Base-by-base conservation (phyloP, 148 eudicot genomes). In the Cornus controversa region DNA sequence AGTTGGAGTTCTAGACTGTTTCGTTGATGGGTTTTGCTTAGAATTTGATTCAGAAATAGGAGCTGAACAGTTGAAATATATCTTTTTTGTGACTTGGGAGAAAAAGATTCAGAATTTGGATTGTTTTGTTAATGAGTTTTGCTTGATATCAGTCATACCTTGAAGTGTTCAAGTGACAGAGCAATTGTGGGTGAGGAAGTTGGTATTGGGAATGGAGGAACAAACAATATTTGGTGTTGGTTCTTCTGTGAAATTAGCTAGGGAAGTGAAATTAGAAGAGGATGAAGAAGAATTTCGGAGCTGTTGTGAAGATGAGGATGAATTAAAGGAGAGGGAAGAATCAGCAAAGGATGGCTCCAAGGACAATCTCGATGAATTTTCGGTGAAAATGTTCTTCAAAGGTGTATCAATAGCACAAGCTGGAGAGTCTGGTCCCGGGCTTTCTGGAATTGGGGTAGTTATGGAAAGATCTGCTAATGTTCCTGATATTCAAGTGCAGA, bases 271-370 rank as follows among this genome's bases (percentile, higher is more conserved):
- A 68, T 16, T 73, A 1, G 93, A 86, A 80, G 98, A 90, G 54
- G 98, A 93, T 20, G 96, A 93, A 28, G 94, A 91, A 29, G 96
- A 91, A 24, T 91, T 91, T 63, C 70, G 90, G 67, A 91, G 96
- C 68, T 91, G 96, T 84, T 91, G 90, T 66, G 93, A 75, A 62
- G 91, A 85, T 63, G 89, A 81, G 31, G 79, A 84, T 37, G 94
- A 87, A 53, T 66, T 81, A 71, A 72, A 84, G 23, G 86, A 86
- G 73, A 87, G 81, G 64, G 91, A 82, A 75, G 93, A 89, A 70
- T 34, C 15, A 42, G 57, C 42, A 23, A 70, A 75, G 24, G 82
- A 64, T n/a, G 25, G 73, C 58, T 23, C 31, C 10, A 76, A 82
- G 80, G 69, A 65, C 68, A 91, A 40, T 40, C 45, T 40, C 8